These are phyloP conservation scores for Scortechinia acanthostroma DNA, from an alignment of 2,329 filamentous ascomycete genomes.

Conservation along the genomic window DNA sequence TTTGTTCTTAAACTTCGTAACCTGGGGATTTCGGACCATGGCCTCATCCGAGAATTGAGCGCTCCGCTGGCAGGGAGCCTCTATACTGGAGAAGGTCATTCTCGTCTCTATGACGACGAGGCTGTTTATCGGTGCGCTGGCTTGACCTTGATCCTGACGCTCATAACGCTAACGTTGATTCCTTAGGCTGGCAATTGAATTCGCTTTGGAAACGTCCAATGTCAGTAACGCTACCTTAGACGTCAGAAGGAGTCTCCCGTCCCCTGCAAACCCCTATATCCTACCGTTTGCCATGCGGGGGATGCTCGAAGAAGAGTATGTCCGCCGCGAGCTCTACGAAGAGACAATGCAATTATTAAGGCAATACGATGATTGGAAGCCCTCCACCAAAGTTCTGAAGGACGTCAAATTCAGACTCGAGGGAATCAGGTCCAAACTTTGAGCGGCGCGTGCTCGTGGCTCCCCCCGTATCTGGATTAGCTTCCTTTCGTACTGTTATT, in stretches of 20 bases:
- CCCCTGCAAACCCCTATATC: constrained; percentile 25
- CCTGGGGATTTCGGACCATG: constrained; percentile 60
- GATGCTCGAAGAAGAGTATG: constrained; percentile 56
- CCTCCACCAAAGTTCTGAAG: constrained; percentile 53
- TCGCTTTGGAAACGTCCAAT: constrained; percentile 36
- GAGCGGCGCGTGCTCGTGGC: no score
- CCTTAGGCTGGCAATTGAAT: constrained; percentile 37
- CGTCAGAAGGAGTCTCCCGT: constrained; percentile 2
- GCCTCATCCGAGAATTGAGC: constrained; percentile 58
- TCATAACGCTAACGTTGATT: constrained; percentile 4
- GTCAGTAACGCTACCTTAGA: constrained; percentile 7
- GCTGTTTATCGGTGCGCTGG: constrained; percentile 41
- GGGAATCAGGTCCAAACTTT: constrained; percentile 54
- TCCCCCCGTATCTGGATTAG: no score
- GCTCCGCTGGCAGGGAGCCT: constrained; percentile 57
- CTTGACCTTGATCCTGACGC: neutral
- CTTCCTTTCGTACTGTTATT: no score
- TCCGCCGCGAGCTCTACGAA: constrained; percentile 43
- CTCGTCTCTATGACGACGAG: constrained; percentile 59
- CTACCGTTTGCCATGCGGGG: constrained; percentile 63
- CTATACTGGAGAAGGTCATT: constrained; percentile 61
- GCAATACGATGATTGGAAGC: constrained; percentile 63
- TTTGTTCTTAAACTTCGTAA: constrained; percentile 63
- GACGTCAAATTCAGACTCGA: constrained; percentile 64
- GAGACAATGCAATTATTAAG: constrained; percentile 50